Base-by-base conservation (phyloP, 2,329 filamentous ascomycete species). In the Elsinoe batatas region DNA sequence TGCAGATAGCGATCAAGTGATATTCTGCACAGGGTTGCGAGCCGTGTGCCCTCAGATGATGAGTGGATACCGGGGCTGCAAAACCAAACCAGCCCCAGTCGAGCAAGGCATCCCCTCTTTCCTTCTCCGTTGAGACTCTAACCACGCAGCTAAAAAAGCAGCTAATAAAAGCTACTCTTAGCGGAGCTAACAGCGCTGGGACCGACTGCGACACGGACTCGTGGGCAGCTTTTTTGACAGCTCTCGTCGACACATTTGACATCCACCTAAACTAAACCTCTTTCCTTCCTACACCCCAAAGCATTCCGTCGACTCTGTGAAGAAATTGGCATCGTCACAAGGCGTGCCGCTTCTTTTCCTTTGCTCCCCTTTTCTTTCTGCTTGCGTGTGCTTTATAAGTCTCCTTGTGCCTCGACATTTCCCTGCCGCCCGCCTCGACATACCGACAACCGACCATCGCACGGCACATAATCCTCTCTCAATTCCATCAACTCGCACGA, bases 311-410 rank as follows among this genome's bases (percentile, higher is more conserved):
- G 38, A 18, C 44, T 30, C 33, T 17, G 26, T 30, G 37, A 36
- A 51, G 46, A 26, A 44, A 46, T 54, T 46, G 56, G 51, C 50
- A 38, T 47, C 40, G 44, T 51, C 36, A 22, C 50, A 37, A 46
- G 55, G 58, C 57, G 56, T 20, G 53, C 42, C 40, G 17, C 36
- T 55, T 56, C 56, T 60, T 58, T 64, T 57, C 53, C 51, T 56
- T 56, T 54, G 33, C 49, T 53, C 42, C 50, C 17, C 36, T 57
- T 53, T 51, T 46, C 49, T 22, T 54, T 40, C 33, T 20, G 42
- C 37, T 36, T 55, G 47, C 30, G 42, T 46, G 40, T 58, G 36
- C 26, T 56, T 47, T 38, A 30, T 30, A 30, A 30, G 53, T 54
- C 53, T 58, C 40, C 56, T 40, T 57, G 46, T 57, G 15, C 36